These are phyloP conservation scores for Ogataea nitratoaversa DNA, from an alignment of 805 yeast genomes.

Conservation along the genomic window DNA sequence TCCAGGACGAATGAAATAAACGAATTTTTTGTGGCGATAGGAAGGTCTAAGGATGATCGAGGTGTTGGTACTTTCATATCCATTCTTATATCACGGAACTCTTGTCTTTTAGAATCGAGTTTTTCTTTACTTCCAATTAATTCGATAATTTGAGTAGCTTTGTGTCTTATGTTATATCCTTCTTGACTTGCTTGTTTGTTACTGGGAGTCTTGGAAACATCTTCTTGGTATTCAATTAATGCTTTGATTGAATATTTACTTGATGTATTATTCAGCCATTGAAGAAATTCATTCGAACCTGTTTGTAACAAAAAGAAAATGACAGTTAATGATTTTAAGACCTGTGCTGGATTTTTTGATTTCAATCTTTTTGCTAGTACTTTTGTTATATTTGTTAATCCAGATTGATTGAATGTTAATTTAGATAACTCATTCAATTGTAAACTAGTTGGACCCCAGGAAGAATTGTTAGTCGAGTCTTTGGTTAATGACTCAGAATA, in stretches of 20 bases:
- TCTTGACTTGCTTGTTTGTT: constrained; percentile 17
- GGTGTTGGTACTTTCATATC: constrained; percentile 35
- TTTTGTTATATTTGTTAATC: constrained; percentile 36
- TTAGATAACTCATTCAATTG: constrained; percentile 49
- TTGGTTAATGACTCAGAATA: constrained; percentile 28
- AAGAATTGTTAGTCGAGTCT: constrained; percentile 47
- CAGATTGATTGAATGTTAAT: constrained; percentile 38
- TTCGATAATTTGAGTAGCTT: constrained; percentile 32
- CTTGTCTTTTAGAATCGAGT: constrained; percentile 37
- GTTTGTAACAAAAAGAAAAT: constrained; percentile 47
- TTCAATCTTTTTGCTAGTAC: constrained; percentile 39
- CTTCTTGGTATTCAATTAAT: constrained; percentile 27
- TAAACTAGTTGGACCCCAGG: constrained; percentile 49
- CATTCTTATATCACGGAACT: constrained; percentile 36
- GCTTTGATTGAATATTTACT: constrained; percentile 31
- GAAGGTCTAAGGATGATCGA: constrained; percentile 22
- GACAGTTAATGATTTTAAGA: constrained; percentile 50
- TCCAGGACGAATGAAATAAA: neutral
- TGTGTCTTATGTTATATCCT: constrained; percentile 35
- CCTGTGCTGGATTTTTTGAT: constrained; percentile 33
- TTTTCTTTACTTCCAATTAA: constrained; percentile 31
- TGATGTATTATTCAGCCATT: constrained; percentile 44
- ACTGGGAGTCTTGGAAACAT: constrained; percentile 13
- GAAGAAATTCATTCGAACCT: constrained; percentile 47
- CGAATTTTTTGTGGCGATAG: constrained; percentile 11